Evolutionary conservation across 164 flowering plant species (phyloP).

Genomic region (Annona squamosa): DNA sequence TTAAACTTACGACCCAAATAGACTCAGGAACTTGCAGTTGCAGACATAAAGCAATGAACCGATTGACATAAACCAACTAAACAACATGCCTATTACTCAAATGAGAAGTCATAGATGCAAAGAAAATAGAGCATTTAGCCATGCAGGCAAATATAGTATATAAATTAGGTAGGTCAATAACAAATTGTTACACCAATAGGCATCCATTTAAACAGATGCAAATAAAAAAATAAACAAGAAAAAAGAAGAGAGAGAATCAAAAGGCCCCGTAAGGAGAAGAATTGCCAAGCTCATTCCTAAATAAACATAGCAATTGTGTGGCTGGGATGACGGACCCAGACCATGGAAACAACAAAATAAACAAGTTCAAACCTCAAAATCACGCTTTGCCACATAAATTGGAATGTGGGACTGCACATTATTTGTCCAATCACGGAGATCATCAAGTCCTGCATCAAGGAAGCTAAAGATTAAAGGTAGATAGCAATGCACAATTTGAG

Average conservation of each 20-base stretch:
- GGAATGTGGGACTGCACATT: conserved; percentile 86
- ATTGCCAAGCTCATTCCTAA: not conserved
- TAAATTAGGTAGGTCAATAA: not conserved
- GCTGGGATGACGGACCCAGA: not conserved
- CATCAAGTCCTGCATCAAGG: conserved; percentile 72
- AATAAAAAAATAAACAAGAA: too few relatives aligned
- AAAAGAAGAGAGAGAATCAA: not conserved
- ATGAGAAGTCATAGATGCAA: too few relatives aligned
- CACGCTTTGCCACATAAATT: conserved; percentile 76
- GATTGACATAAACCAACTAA: too few relatives aligned
- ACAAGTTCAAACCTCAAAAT: conserved; percentile 64
- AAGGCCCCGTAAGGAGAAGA: not conserved
- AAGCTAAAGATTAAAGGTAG: not conserved
- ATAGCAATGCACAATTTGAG: not conserved
- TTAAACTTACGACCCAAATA: too few relatives aligned
- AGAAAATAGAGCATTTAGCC: too few relatives aligned
- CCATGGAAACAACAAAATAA: not conserved
- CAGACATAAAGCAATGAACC: too few relatives aligned
- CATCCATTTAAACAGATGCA: too few relatives aligned
- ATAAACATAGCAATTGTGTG: not conserved
- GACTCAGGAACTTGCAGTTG: too few relatives aligned
- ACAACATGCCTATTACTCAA: too few relatives aligned
- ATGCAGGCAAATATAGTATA: not conserved
- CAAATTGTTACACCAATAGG: not conserved
- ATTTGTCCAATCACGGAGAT: conserved; percentile 99